These are phyloP conservation scores for Cucurbita argyrosperma DNA, from an alignment of 306 rosid species.

Conservation along the genomic window DNA sequence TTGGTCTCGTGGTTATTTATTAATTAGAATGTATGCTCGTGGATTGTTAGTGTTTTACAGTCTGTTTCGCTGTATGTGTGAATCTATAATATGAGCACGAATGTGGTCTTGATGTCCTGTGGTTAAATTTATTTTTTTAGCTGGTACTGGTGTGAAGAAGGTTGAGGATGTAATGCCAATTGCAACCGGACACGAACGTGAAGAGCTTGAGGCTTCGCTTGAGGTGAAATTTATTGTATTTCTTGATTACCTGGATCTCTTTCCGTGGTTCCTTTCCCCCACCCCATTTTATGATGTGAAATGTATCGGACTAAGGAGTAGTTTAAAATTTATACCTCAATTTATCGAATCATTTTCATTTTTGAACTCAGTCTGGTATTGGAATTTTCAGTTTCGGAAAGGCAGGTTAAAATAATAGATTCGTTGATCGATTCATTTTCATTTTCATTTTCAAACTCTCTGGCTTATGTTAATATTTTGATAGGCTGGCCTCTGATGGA, in stretches of 20 bases:
- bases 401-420: background rate
- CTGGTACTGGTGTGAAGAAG: conserved; percentile 22
- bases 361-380: background rate
- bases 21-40: background rate
- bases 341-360: background rate
- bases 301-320: background rate
- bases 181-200: conserved; percentile 92
- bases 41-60: background rate
- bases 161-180: conserved; percentile 78
- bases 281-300: background rate
- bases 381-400: background rate
- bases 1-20: background rate
- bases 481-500: background rate
- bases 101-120: background rate
- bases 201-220: conserved; percentile 72
- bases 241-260: background rate
- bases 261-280: background rate
- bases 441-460: background rate
- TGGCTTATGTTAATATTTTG: background rate
- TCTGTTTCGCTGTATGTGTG: background rate
- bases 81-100: no score
- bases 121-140: background rate
- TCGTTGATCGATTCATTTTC: background rate
- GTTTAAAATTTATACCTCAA: background rate
- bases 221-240: conserved; percentile 10